These are phyloP conservation scores for Cercospora sp. DNA, from an alignment of 2,329 filamentous ascomycete species.

Conservation along the genomic window DNA sequence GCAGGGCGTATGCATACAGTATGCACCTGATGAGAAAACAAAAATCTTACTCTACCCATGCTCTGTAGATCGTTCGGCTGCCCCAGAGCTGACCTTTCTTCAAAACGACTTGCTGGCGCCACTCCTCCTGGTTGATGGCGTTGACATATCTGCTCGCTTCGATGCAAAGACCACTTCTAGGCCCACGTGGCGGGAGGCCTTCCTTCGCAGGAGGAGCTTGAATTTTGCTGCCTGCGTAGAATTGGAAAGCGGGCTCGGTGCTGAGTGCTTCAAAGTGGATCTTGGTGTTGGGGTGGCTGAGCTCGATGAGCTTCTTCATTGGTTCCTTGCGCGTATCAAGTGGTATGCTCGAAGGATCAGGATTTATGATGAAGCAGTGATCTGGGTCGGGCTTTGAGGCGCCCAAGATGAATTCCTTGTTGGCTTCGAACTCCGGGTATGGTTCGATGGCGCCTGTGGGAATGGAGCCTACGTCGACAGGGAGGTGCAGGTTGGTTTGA, in stretches of 20 bases:
- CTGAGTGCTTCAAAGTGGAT: slow-evolving; percentile 84
- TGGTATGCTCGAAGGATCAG: slow-evolving; percentile 55
- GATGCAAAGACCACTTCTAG: slow-evolving; percentile 80
- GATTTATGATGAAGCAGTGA: slow-evolving; percentile 82
- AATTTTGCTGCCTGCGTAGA: slow-evolving; percentile 88
- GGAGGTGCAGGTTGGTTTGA: slow-evolving; percentile 65
- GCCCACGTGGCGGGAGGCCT: slow-evolving; percentile 61
- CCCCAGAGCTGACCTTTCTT: slow-evolving; percentile 86
- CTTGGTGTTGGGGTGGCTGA: slow-evolving; percentile 70
- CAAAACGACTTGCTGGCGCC: slow-evolving; percentile 74
- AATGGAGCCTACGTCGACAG: slow-evolving; percentile 71
- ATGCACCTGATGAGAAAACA: not conserved
- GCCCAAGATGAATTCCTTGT: slow-evolving; percentile 71
- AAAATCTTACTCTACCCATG: slow-evolving; percentile 64
- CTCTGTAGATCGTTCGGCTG: slow-evolving; percentile 76
- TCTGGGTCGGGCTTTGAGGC: slow-evolving; percentile 73
- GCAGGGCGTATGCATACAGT: not conserved
- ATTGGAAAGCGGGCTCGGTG: slow-evolving; percentile 95
- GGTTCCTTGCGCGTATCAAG: slow-evolving; percentile 57
- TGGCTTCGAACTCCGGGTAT: slow-evolving; percentile 65
- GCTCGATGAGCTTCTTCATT: slow-evolving; percentile 66
- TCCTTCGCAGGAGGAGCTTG: slow-evolving; percentile 65
- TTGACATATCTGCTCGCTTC: slow-evolving; percentile 92
- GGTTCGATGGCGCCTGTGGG: slow-evolving; percentile 67
- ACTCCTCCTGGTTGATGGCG: slow-evolving; percentile 76